A percentile compares a stretch with the other conserved stretches of the same genome.
phyloP scores from a whole-genome alignment of 768 basidiomycete genomes.

The Termitomyces eurrhizus region DNA sequence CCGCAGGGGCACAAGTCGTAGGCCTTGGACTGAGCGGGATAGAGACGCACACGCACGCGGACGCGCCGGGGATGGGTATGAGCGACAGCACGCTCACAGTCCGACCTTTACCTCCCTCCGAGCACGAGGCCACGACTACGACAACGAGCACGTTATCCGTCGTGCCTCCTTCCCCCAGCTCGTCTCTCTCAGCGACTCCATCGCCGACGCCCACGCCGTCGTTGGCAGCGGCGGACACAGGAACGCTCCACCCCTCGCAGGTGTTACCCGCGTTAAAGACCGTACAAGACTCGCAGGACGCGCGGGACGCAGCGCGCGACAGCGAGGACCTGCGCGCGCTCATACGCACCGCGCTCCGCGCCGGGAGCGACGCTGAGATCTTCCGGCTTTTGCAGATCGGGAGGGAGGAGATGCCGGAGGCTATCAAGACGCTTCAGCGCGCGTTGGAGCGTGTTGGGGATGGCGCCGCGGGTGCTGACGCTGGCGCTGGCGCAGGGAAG shows the following conservation, averaged over 20 bases:
- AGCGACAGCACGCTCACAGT: neutral
- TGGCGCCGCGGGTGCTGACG: too few relatives aligned
- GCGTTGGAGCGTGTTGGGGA: constrained; percentile 50
- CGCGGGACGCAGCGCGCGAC: constrained; percentile 48
- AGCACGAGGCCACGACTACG: too few relatives aligned
- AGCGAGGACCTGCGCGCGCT: constrained; percentile 51
- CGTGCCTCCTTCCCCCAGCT: neutral
- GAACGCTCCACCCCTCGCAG: constrained; percentile 9
- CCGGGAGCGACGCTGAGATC: constrained; percentile 62
- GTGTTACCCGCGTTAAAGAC: constrained; percentile 17
- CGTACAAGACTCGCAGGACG: constrained; percentile 35
- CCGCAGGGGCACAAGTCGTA: neutral
- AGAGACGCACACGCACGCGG: too few relatives aligned
- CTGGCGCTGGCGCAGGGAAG: too few relatives aligned
- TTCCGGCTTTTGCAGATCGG: constrained; percentile 57
- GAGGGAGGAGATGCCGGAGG: constrained; percentile 72
- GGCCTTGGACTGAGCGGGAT: constrained; percentile 2
- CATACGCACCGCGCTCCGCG: constrained; percentile 53
- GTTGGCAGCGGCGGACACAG: too few relatives aligned
- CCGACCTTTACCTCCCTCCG: neutral
- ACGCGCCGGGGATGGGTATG: neutral
- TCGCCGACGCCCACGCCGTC: neutral
- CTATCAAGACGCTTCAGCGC: constrained; percentile 75
- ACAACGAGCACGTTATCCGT: neutral
- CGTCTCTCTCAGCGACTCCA: neutral